Percentiles rank a stretch among this genome's conserved stretches.
These are phyloP conservation scores for Candida ulmi DNA, from an alignment of 805 yeast genomes.

Conservation along the genomic window DNA sequence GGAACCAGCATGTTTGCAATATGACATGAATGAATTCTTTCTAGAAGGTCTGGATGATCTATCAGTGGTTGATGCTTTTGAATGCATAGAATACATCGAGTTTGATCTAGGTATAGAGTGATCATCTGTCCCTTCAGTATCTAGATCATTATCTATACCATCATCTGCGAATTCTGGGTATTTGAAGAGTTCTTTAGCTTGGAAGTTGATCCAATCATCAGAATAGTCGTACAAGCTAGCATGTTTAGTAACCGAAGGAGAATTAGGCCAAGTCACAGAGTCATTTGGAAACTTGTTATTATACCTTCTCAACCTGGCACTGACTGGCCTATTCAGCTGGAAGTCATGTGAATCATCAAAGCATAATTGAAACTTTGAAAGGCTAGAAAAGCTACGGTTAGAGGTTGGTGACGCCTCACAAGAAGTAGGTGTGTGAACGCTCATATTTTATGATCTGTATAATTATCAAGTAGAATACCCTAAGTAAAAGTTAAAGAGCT, in stretches of 20 bases:
- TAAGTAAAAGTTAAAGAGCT: too few species aligned
- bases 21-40: constrained; percentile 1
- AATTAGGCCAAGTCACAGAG: not conserved
- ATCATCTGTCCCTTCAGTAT: too few species aligned
- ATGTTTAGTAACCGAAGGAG: not conserved
- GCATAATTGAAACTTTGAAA: not conserved
- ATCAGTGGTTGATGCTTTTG: not conserved
- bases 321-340: not conserved
- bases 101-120: too few species aligned
- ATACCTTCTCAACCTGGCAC: not conserved
- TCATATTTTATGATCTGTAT: too few species aligned
- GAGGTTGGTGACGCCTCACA: too few species aligned
- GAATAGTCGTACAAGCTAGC: too few species aligned
- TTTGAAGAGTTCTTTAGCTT: not conserved
- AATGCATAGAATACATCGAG: too few species aligned
- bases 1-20: not conserved
- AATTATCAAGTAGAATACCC: too few species aligned
- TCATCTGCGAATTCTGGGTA: not conserved
- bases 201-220: too few species aligned
- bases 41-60: not conserved
- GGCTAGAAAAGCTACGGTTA: too few species aligned
- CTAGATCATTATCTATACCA: not conserved
- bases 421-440: too few species aligned
- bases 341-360: not conserved
- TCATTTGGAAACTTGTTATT: not conserved